A percentile compares a stretch with the other conserved stretches of the same genome.
Evolutionary conservation across 2,329 filamentous ascomycete genomes (phyloP).

Genomic region (Calonectria pauciramosa): DNA sequence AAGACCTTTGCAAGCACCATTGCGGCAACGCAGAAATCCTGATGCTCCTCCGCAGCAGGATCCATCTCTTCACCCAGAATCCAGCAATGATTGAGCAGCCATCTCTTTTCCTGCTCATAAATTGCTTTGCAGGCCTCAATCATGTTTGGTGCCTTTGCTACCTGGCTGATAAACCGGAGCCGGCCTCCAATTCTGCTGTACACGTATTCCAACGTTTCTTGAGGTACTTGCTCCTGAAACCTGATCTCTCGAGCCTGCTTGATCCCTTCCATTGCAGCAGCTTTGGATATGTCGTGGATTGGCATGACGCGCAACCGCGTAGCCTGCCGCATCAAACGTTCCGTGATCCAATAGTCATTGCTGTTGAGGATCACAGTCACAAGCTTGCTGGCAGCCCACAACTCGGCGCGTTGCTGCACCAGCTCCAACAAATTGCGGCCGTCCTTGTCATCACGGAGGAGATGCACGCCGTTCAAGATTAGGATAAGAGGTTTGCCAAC

Average conservation of each 20-base stretch:
- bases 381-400: slow-evolving; percentile 79
- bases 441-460: slow-evolving; percentile 76
- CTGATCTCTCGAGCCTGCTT: slow-evolving; percentile 62
- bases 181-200: slow-evolving; percentile 68
- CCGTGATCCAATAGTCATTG: slow-evolving; percentile 72
- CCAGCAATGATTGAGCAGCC: slow-evolving; percentile 78
- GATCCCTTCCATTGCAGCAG: slow-evolving; percentile 62
- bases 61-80: slow-evolving; percentile 76
- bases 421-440: slow-evolving; percentile 77
- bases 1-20: slow-evolving; percentile 71
- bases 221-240: slow-evolving; percentile 56
- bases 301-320: slow-evolving; percentile 69
- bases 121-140: slow-evolving; percentile 66
- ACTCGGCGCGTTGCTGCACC: slow-evolving; percentile 78
- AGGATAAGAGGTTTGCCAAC: slow-evolving; percentile 70
- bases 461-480: slow-evolving; percentile 77
- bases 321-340: slow-evolving; percentile 67
- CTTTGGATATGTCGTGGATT: slow-evolving; percentile 64
- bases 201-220: slow-evolving; percentile 61
- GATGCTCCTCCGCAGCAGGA: slow-evolving; percentile 76
- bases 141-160: slow-evolving; percentile 67
- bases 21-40: slow-evolving; percentile 68
- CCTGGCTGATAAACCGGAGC: slow-evolving; percentile 65
- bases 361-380: slow-evolving; percentile 71
- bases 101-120: slow-evolving; percentile 72